Conservation (phyloP, 352 stramenopile genomes). For the Globisporangium mamillatum region DNA sequence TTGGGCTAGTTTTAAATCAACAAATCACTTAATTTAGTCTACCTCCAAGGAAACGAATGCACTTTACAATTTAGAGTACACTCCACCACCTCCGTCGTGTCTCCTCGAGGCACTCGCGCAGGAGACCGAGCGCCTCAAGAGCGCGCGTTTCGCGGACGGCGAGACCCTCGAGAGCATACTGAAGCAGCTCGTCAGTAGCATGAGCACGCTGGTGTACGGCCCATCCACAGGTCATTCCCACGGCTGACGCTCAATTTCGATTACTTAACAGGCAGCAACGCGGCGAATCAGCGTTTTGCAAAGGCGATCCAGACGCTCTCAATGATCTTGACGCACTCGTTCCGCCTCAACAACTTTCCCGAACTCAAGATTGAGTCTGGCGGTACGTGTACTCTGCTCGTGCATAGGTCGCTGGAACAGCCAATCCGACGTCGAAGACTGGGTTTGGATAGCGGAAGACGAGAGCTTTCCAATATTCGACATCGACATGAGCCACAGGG, state of each 20-base stretch:
- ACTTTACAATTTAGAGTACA: no score
- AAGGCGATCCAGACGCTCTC: background rate
- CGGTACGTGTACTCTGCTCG: background rate
- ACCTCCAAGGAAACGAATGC: background rate
- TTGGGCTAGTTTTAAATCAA: background rate
- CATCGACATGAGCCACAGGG: background rate
- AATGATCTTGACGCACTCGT: background rate
- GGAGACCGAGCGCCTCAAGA: background rate
- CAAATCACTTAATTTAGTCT: background rate
- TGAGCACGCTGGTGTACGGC: background rate
- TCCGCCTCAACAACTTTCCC: background rate
- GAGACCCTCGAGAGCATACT: background rate
- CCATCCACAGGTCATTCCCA: background rate
- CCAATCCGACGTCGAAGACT: background rate
- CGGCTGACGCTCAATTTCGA: background rate
- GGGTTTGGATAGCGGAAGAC: background rate
- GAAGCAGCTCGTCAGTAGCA: background rate
- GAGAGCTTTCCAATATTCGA: background rate
- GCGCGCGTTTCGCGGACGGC: background rate
- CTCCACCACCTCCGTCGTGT: background rate
- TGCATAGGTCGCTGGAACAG: background rate
- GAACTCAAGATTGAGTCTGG: background rate
- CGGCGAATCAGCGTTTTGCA: background rate
- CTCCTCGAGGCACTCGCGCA: background rate
- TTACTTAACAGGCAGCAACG: background rate